Evolutionary conservation across 75 land plant genomes (phyloP).

Genomic region (Cunninghamia lanceolata): DNA sequence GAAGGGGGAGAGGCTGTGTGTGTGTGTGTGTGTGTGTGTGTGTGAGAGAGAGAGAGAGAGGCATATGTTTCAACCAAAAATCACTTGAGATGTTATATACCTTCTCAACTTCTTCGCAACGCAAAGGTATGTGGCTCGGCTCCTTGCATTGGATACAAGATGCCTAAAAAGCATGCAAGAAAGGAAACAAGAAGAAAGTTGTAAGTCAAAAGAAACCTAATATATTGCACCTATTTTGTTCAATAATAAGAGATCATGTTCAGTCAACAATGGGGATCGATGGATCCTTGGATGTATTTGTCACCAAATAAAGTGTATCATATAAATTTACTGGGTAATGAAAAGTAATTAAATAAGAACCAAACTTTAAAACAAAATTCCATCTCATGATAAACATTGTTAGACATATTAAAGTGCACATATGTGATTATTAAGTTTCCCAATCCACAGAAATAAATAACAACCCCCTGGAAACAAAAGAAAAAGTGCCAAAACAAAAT

Average conservation of each 20-base stretch:
- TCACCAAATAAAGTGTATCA: neutral
- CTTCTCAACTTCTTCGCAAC: conserved; percentile 36
- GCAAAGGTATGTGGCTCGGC: conserved; percentile 32
- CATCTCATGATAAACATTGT: neutral
- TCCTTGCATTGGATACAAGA: conserved; percentile 38
- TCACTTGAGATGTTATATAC: neutral
- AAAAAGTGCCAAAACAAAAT: neutral
- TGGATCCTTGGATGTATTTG: neutral
- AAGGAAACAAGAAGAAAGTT: conserved; percentile 10
- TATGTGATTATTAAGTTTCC: neutral
- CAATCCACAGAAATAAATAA: neutral
- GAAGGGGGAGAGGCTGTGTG: neutral
- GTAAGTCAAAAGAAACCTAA: conserved; percentile 1
- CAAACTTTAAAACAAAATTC: neutral
- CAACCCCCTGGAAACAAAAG: neutral
- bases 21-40: too few species aligned
- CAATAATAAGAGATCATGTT: neutral
- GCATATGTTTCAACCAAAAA: neutral
- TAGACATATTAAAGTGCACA: neutral
- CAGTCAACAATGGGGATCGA: neutral
- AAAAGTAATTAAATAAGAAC: neutral
- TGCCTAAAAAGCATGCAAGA: conserved; percentile 16
- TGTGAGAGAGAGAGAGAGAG: neutral
- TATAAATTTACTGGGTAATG: neutral
- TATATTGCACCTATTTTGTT: neutral